A percentile compares a stretch with the other conserved stretches of the same genome.
Conservation (phyloP, 352 stramenopile genomes). For the Paralagenidium karlingii region DNA sequence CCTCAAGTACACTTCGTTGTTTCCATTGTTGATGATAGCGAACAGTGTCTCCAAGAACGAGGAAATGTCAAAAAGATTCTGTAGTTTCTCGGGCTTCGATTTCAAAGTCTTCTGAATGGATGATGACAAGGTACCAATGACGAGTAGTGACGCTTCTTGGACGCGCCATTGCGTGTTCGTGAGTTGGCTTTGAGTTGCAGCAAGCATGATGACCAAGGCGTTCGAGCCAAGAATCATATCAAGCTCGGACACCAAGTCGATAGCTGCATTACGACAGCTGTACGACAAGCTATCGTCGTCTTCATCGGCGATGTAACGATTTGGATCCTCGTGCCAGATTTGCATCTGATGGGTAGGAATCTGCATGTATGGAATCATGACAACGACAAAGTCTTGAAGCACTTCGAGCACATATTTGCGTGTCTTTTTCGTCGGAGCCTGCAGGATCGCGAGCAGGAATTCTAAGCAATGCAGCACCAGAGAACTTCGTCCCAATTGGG, state of each 20-base stretch:
- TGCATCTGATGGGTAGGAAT: slow-evolving; percentile 65
- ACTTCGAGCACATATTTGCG: slow-evolving; percentile 32
- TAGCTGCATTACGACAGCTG: slow-evolving; percentile 60
- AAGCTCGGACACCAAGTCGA: slow-evolving; percentile 45
- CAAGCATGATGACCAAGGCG: slow-evolving; percentile 33
- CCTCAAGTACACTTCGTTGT: slow-evolving; percentile 61
- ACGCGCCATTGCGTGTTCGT: slow-evolving; percentile 44
- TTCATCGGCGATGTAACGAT: slow-evolving; percentile 78
- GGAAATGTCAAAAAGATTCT: slow-evolving; percentile 33
- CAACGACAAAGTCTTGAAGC: slow-evolving; percentile 55
- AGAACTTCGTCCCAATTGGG: slow-evolving; percentile 42
- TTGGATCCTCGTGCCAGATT: slow-evolving; percentile 64
- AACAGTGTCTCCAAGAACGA: slow-evolving; percentile 66
- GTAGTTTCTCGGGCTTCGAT: slow-evolving; percentile 32
- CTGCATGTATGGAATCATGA: slow-evolving; percentile 79
- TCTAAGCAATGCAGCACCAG: slow-evolving; percentile 63
- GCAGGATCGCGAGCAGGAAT: slow-evolving; percentile 46
- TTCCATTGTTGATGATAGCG: slow-evolving; percentile 51
- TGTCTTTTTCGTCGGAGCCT: slow-evolving; percentile 74
- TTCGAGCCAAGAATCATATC: slow-evolving; percentile 52
- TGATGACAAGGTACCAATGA: slow-evolving; percentile 47
- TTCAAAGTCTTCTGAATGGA: slow-evolving; percentile 41
- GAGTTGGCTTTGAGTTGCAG: slow-evolving; percentile 49
- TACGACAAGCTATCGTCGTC: slow-evolving; percentile 74
- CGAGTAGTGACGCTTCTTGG: slow-evolving; percentile 59